Conservation (phyloP, 106 monocot genomes). For the Phalaenopsis aphrodite region DNA sequence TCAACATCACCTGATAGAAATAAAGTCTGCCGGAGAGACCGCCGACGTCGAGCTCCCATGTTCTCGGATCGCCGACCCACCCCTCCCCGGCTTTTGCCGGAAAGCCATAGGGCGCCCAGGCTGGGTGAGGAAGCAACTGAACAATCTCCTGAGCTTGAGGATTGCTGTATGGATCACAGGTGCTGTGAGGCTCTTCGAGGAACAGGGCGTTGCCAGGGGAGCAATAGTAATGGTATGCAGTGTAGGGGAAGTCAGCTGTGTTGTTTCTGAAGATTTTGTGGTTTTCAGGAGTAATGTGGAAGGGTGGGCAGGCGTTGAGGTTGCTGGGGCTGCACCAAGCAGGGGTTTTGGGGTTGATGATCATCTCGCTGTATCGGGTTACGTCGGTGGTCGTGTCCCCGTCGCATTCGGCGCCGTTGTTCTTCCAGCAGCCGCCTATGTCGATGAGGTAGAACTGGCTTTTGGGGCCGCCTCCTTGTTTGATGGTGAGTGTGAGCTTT, state of each 20-base stretch:
- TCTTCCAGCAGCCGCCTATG: slow-evolving; percentile 86
- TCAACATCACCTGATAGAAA: slow-evolving; percentile 50
- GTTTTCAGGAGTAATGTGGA: slow-evolving; percentile 49
- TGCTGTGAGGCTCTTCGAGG: slow-evolving; percentile 38
- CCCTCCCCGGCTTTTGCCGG: slow-evolving; percentile 49
- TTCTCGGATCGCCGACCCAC: slow-evolving; percentile 58
- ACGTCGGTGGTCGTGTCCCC: slow-evolving; percentile 63
- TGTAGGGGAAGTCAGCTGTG: slow-evolving; percentile 40
- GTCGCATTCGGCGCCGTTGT: slow-evolving; percentile 49
- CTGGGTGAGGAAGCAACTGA: slow-evolving; percentile 63
- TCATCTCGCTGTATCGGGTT: slow-evolving; percentile 74
- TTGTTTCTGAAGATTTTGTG: slow-evolving; percentile 34
- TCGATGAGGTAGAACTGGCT: slow-evolving; percentile 84
- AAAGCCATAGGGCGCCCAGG: slow-evolving; percentile 54
- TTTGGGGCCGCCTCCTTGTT: slow-evolving; percentile 37
- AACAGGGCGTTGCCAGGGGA: slow-evolving; percentile 49
- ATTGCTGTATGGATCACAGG: slow-evolving; percentile 68
- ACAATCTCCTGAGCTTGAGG: slow-evolving; percentile 67
- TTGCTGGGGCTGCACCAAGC: slow-evolving; percentile 38
- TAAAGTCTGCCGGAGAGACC: slow-evolving; percentile 38
- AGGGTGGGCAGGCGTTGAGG: slow-evolving; percentile 44
- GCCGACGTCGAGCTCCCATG: slow-evolving; percentile 60
- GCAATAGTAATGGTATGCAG: slow-evolving; percentile 62
- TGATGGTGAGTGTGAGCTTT: slow-evolving; percentile 34
- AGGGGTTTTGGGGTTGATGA: slow-evolving; percentile 40